phyloP scores from a whole-genome alignment of 2,329 filamentous ascomycete species.

The Macrophomina pseudophaseolina region DNA sequence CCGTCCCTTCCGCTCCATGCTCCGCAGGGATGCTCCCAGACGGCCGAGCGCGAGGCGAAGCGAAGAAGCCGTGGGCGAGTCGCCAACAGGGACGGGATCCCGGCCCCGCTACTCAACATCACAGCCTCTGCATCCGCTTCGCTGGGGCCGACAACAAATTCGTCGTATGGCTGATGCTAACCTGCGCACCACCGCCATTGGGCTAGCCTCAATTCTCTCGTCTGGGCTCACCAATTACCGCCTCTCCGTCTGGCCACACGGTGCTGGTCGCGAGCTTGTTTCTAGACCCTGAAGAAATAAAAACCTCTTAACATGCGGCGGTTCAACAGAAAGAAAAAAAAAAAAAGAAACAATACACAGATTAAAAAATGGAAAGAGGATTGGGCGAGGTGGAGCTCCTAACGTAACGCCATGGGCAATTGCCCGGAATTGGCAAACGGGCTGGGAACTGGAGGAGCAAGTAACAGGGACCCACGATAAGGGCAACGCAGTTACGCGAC shows the following conservation, averaged over 20 bases:
- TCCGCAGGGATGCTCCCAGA: background rate
- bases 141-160: background rate
- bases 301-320: background rate
- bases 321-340: conserved; percentile 6
- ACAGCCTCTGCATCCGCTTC: background rate
- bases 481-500: background rate
- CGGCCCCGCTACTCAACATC: conserved; percentile 2
- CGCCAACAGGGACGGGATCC: background rate
- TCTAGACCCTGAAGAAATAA: conserved; percentile 21
- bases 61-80: background rate
- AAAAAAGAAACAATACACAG: background rate
- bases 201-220: background rate
- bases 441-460: background rate
- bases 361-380: background rate
- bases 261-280: conserved; percentile 9
- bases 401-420: background rate
- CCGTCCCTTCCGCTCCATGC: conserved; percentile 5
- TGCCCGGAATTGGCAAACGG: background rate
- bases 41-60: conserved; percentile 10
- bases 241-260: background rate
- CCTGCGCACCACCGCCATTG: background rate
- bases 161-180: background rate
- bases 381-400: background rate
- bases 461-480: background rate
- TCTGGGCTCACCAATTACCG: background rate